Evolutionary conservation across 2,329 filamentous ascomycete species (phyloP), one percentile per base, ranked within the genome.

Genomic region (Fusarium sp.): DNA sequence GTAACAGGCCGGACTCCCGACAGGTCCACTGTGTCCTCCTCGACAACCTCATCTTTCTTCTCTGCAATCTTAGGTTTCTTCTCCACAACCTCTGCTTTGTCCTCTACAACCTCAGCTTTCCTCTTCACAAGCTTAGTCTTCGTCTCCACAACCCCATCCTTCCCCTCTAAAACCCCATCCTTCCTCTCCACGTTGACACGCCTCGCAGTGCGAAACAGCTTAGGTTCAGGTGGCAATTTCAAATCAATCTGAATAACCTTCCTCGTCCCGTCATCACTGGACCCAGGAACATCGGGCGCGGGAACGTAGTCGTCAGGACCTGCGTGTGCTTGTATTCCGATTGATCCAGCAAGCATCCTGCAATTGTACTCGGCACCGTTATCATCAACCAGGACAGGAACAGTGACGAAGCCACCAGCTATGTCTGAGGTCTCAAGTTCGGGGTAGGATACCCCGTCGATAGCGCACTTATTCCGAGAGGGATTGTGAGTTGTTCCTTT

Each of bases 301-400:
- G 47, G 14, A 11, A 20, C 9, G 33, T 33, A 21, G 7, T n/a
- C 23, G 3, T 56, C 46, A 9, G 2, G 36, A 7, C 48, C 9
- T 2, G 52, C 25, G 2, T 35, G 0, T 6, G 17, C 36, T 3
- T 56, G 46, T 6, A 41, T 56, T 0, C 46, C 52, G 0, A 41
- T 5, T 7, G 52, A 56, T 0, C 52, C 52, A 21, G 52, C 27
- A 4, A 35, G 1, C 52, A 56, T 56, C 14, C n/a, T 52, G 20
- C 36, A 56, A 4, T 11, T 2, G 8, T 56, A n/a, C 27, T 5
- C 1, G 2, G 2, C 25, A 0, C 17, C 14, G 0, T 6, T 2
- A 1, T 56, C 27, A 0, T 23, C 0, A 0, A 52, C 20, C 5
- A 27, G 14, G 2, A 56, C 36, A 11, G 52, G 46, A 4, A 52